These are phyloP conservation scores for Gaeumannomyces sp. DNA, from an alignment of 2,329 filamentous ascomycete species.

Conservation along the genomic window DNA sequence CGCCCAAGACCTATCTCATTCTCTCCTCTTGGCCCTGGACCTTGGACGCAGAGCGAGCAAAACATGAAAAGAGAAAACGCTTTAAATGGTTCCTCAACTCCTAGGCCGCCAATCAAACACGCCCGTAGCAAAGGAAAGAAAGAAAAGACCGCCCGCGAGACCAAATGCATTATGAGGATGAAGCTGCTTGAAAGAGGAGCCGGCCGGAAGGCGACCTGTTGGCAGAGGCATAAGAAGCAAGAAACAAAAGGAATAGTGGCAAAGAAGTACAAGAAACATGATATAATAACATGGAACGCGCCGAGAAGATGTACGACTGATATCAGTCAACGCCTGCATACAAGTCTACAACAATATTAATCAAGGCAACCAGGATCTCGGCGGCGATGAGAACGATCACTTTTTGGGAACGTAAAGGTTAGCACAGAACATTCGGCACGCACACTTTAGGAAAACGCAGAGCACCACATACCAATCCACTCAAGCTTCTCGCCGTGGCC, in stretches of 20 bases:
- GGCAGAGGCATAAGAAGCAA: background rate
- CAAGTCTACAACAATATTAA: conserved; percentile 93
- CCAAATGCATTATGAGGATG: too few relatives aligned
- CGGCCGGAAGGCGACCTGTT: too few relatives aligned
- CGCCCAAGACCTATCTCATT: too few relatives aligned
- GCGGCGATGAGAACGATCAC: conserved; percentile 94
- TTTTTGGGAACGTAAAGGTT: conserved; percentile 24
- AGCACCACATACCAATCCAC: conserved; percentile 67
- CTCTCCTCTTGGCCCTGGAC: too few relatives aligned
- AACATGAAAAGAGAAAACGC: too few relatives aligned
- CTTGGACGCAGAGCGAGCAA: too few relatives aligned
- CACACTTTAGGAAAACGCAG: conserved; percentile 2
- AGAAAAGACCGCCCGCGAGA: too few relatives aligned
- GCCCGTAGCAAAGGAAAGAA: too few relatives aligned
- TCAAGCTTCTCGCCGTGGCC: conserved; percentile 85
- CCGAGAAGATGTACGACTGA: conserved; percentile 45
- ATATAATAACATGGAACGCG: conserved; percentile 34
- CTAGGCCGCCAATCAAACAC: too few relatives aligned
- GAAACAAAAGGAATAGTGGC: background rate
- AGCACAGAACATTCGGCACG: conserved; percentile 11
- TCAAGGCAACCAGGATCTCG: conserved; percentile 84
- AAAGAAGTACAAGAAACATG: background rate
- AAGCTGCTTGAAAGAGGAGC: too few relatives aligned
- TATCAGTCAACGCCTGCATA: conserved; percentile 49
- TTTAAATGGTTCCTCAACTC: too few relatives aligned